Evolutionary conservation across 805 yeast genomes (phyloP), one percentile per base, ranked within the genome.

Genomic region (Pichia ethanolica): DNA sequence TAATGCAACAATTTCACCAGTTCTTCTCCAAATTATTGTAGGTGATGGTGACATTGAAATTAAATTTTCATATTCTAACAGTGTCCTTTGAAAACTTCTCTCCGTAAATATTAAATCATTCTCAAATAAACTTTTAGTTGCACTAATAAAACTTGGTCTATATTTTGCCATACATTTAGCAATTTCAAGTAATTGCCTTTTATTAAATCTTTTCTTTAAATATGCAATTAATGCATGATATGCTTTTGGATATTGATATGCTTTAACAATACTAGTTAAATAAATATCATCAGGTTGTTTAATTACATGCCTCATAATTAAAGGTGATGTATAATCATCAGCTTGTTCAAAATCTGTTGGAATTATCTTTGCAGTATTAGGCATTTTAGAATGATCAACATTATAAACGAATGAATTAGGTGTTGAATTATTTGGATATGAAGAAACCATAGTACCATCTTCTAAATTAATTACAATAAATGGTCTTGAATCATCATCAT

Each of bases 1-100:
- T 9, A 85, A 78, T 8, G 86, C 86, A 10, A 86, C 89, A 39
- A 88, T 81, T 61, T 87, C 95, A 9, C 95, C 95, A 0, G 95
- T 84, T 39, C 95, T 70, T 58, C 95, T 72, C 95, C 95, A 87
- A 54, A 86, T 82, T 14, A 86, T 81, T 3, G 91, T 83, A 1
- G 95, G 95, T 1, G 87, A 79, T 10, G 89, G 83, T 20, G 84
- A 81, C 50, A 81, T 71, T 69, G 68, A 71, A 62, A 69, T 79
- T 72, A 50, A 73, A 56, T 55, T 71, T 58, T 79, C 83, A 51
- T 75, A 76, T 49, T 86, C 90, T 58, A 74, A 53, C 26, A 80
- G 57, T 0, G 82, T 72, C 45, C 84, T 59, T 53, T 80, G 84
- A 52, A 80, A 75, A 11, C 79, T 74, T 42, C 80, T 58, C 54